A percentile compares a stretch with the other conserved stretches of the same genome.
phyloP scores from a whole-genome alignment of 495 filamentous ascomycete genomes.

The Neurospora intermedia region DNA sequence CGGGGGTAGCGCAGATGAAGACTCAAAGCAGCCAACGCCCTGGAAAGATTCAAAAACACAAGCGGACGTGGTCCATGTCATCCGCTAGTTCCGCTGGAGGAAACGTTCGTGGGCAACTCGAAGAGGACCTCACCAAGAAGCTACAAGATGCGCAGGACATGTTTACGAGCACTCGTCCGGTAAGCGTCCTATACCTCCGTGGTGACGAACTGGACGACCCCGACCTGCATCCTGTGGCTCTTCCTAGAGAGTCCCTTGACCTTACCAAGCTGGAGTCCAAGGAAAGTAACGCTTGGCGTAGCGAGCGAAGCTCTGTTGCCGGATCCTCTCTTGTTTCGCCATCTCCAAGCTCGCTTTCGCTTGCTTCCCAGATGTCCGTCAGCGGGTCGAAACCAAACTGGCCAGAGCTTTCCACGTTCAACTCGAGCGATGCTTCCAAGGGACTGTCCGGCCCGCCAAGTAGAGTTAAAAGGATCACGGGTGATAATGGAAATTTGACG shows the following conservation, averaged over 20 bases:
- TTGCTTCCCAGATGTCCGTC: constrained; percentile 41
- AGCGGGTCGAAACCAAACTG: constrained; percentile 36
- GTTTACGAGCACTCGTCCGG: constrained; percentile 83
- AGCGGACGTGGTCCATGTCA: constrained; percentile 92
- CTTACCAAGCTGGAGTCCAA: constrained; percentile 46
- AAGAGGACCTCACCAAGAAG: constrained; percentile 85
- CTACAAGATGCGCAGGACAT: constrained; percentile 81
- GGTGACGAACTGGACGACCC: constrained; percentile 83
- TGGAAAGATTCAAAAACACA: constrained; percentile 77
- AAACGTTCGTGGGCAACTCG: constrained; percentile 50
- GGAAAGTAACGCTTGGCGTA: constrained; percentile 45
- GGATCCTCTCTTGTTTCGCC: constrained; percentile 62
- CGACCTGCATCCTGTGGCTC: constrained; percentile 69
- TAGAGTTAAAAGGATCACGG: constrained; percentile 30
- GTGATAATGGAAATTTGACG: constrained; percentile 46
- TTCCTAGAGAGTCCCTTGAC: constrained; percentile 57
- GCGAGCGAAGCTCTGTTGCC: constrained; percentile 41
- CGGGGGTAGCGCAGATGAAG: constrained; percentile 44
- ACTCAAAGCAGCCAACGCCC: constrained; percentile 42
- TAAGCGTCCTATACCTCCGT: constrained; percentile 73
- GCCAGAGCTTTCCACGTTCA: constrained; percentile 33
- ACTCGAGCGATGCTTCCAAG: constrained; percentile 23
- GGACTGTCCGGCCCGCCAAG: constrained; percentile 40
- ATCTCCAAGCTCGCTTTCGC: constrained; percentile 51
- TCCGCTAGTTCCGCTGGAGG: constrained; percentile 62